A percentile compares a stretch with the other conserved stretches of the same genome.
Evolutionary conservation across 345 rosid genomes (phyloP).

Genomic region (Eucalyptus regnans): DNA sequence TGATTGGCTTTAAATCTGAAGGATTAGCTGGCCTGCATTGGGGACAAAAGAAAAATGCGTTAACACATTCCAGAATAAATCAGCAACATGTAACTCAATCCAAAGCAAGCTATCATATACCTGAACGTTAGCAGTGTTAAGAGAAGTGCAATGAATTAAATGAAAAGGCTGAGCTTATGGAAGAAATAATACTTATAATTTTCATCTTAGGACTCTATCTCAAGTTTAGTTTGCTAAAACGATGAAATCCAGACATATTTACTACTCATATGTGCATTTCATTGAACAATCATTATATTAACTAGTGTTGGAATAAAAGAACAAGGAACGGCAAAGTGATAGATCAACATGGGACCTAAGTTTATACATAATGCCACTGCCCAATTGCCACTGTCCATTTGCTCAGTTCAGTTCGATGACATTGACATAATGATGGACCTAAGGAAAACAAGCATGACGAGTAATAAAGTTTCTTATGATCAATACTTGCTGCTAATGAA

Average conservation of each 20-base stretch:
- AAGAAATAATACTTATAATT: background rate
- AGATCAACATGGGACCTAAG: background rate
- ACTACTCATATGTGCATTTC: background rate
- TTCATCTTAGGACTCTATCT: background rate
- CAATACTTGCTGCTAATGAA: background rate
- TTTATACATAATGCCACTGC: background rate
- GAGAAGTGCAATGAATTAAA: background rate
- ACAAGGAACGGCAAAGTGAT: background rate
- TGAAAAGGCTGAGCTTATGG: background rate
- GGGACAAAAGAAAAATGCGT: background rate
- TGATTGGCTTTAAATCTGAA: constrained; percentile 27
- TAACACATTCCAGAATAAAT: background rate
- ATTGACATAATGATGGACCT: background rate
- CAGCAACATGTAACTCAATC: background rate
- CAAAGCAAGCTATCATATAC: background rate
- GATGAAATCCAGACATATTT: background rate
- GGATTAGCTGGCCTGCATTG: constrained; percentile 61
- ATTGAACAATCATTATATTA: background rate
- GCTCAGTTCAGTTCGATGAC: background rate
- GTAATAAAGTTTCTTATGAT: background rate
- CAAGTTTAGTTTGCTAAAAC: background rate
- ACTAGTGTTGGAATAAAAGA: background rate
- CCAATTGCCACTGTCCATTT: background rate
- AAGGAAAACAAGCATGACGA: background rate
- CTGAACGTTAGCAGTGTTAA: background rate